Evolutionary conservation across 768 basidiomycete species (phyloP), one percentile per base, ranked within the genome.

Genomic region (Mycena polygramma): DNA sequence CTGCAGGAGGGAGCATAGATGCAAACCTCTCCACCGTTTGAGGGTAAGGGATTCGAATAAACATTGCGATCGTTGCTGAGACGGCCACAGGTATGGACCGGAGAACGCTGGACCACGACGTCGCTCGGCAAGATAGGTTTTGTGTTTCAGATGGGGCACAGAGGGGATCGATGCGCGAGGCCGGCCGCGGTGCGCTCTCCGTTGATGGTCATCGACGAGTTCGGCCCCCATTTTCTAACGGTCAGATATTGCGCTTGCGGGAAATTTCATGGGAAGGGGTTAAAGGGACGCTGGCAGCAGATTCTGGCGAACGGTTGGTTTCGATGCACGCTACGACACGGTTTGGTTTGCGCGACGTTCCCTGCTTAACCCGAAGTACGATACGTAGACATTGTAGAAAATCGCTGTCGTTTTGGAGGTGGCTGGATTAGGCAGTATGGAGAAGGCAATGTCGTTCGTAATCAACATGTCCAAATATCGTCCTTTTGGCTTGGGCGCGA

Each of bases 121-220:
- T 15, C 36, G 24, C 41, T 59, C 9, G 19, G 39, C 1, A 43
- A 59, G 5, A 24, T 59, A 2, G 57, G 57, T 19, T 46, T 59
- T 22, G 57, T 59, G 1, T 59, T 45, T 17, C 57, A 59, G 45
- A 59, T 59, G 39, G 57, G 57, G 4, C 41, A 59, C 24, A 24
- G 24, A 15, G 43, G 57, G 24, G 20, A 24, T 4, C 14, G 22
- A 15, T 59, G 57, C 45, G 5, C 17, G 5, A n/a, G 15, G 45
- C 54, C 54, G 5, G 15, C n/a, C 10, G 5, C 5, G 10, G 15
- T 14, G 7, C 3, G 24, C 3, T 57, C 54, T 7, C 39, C 36
- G 37, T 11, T 57, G 54, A 36, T 57, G 36, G 54, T 57, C 4
- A 36, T 57, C 4, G 54, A 57, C 13, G 4, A 19, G 7, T 37